Evolutionary conservation across 2,329 filamentous ascomycete genomes (phyloP).

Genomic region (Geosmithia putterillii): DNA sequence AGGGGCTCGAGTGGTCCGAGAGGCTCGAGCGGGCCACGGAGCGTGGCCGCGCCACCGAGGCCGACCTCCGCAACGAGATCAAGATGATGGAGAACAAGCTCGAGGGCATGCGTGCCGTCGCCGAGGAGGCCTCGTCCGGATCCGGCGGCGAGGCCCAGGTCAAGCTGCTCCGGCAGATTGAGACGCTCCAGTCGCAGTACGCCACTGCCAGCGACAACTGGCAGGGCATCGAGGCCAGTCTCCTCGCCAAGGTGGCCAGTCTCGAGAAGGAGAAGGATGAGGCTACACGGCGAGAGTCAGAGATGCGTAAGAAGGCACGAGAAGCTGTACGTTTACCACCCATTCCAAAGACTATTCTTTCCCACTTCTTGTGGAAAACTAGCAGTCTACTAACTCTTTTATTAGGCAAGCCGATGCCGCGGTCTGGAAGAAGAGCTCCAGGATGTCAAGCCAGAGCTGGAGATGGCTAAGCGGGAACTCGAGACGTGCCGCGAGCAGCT

Average conservation of each 20-base stretch:
- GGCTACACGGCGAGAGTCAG: conserved; percentile 66
- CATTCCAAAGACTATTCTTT: too few relatives aligned
- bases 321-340: conserved; percentile 62
- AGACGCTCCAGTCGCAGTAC: conserved; percentile 92
- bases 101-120: conserved; percentile 71
- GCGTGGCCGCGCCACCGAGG: conserved; percentile 52
- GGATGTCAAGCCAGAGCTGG: conserved; percentile 48
- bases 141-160: conserved; percentile 72
- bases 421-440: conserved; percentile 77
- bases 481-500: conserved; percentile 45
- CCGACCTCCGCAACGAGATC: conserved; percentile 69
- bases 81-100: conserved; percentile 77
- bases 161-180: conserved; percentile 84
- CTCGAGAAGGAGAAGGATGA: conserved; percentile 91
- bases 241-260: conserved; percentile 62
- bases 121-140: conserved; percentile 81
- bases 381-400: too few relatives aligned
- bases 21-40: conserved; percentile 63
- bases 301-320: conserved; percentile 78
- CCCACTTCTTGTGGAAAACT: not conserved
- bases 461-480: conserved; percentile 52
- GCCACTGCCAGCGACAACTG: conserved; percentile 91
- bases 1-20: conserved; percentile 61
- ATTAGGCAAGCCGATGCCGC: conserved; percentile 52
- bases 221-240: conserved; percentile 85